Conservation (phyloP, 768 basidiomycete genomes). For the Tephrocybe sp. region DNA sequence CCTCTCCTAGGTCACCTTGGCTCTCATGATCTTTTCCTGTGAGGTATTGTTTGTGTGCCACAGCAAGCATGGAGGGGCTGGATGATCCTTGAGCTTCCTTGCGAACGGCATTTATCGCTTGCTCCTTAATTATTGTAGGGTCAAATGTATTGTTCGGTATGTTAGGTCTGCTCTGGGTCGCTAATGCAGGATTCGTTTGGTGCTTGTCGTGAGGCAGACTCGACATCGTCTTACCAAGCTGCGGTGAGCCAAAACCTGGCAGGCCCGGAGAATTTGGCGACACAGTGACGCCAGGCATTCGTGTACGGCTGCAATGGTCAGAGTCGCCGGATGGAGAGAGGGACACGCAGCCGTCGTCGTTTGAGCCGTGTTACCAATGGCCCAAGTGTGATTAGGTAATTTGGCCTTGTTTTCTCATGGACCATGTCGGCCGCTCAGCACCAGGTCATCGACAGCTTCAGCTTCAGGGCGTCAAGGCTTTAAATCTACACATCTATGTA, state of each 20-base stretch:
- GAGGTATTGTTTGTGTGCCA: slow-evolving; percentile 56
- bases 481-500: too few relatives aligned
- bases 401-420: neutral
- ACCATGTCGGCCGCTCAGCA: too few relatives aligned
- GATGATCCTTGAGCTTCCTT: slow-evolving; percentile 46
- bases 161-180: slow-evolving; percentile 20
- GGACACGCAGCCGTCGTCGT: slow-evolving; percentile 2
- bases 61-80: slow-evolving; percentile 55
- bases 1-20: slow-evolving; percentile 58
- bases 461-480: too few relatives aligned
- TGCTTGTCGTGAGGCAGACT: slow-evolving; percentile 15
- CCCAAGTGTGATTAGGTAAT: slow-evolving; percentile 13
- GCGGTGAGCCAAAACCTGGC: slow-evolving; percentile 24
- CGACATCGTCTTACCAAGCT: slow-evolving; percentile 26
- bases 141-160: slow-evolving; percentile 33
- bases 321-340: slow-evolving; percentile 9
- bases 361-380: neutral
- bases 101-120: slow-evolving; percentile 31
- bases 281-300: slow-evolving; percentile 28
- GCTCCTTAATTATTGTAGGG: slow-evolving; percentile 41
- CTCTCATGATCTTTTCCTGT: slow-evolving; percentile 50
- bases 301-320: slow-evolving; percentile 6
- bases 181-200: slow-evolving; percentile 20
- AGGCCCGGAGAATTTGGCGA: slow-evolving; percentile 23
- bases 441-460: neutral